Percentiles rank a stretch among this genome's conserved stretches.
These are phyloP conservation scores for Patellaria atrata DNA, from an alignment of 495 filamentous ascomycete species.

Conservation along the genomic window DNA sequence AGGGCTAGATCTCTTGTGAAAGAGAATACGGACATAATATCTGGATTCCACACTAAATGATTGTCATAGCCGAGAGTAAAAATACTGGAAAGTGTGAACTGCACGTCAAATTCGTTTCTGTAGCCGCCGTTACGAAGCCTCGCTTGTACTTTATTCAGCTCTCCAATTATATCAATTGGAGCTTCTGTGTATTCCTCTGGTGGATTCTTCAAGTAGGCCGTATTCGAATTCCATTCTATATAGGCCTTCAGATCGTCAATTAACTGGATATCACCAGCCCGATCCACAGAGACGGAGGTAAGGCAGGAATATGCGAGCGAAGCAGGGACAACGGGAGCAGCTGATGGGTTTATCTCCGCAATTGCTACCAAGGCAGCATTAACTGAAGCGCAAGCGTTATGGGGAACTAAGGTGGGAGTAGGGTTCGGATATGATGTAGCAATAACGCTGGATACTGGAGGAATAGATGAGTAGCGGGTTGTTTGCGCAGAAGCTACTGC, in stretches of 20 bases:
- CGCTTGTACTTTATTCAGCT: conserved; percentile 25
- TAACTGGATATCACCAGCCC: conserved; percentile 27
- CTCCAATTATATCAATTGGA: conserved; percentile 31
- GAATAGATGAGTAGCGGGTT: too few relatives aligned
- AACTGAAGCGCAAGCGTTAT: too few relatives aligned
- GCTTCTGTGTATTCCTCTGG: conserved; percentile 32
- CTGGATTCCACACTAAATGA: conserved; percentile 31
- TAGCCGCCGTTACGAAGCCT: conserved; percentile 29
- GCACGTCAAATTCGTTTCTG: conserved; percentile 30
- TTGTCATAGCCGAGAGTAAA: conserved; percentile 33
- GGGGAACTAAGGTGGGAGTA: too few relatives aligned
- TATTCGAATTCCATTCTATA: conserved; percentile 33
- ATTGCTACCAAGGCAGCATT: too few relatives aligned
- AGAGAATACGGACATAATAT: conserved; percentile 23
- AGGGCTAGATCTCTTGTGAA: conserved; percentile 9
- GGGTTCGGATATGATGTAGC: too few relatives aligned
- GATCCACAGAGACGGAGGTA: conserved; percentile 32
- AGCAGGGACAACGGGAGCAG: conserved; percentile 28
- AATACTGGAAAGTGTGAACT: conserved; percentile 28
- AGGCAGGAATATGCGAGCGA: conserved; percentile 32
- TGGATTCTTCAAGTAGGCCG: conserved; percentile 29
- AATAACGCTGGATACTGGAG: too few relatives aligned
- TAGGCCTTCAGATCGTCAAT: conserved; percentile 30
- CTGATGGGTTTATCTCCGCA: conserved; percentile 17
- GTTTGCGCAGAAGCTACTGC: too few relatives aligned